Base-by-base conservation (phyloP, 106 monocot genomes). In the Hemerocallis citrina region DNA sequence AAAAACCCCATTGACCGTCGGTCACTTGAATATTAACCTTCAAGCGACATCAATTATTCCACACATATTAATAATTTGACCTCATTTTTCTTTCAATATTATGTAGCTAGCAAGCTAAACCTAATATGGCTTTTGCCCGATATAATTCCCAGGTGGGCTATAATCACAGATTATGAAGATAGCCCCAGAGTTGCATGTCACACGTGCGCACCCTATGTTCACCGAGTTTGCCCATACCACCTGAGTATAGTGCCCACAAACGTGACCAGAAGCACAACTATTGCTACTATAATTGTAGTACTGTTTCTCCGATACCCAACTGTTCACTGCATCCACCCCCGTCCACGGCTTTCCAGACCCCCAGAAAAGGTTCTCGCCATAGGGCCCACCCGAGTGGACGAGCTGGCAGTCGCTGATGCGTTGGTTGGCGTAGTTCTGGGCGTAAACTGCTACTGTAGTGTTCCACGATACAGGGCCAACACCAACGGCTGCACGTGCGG, bases 241-340 rank as follows among this genome's bases (percentile, higher is more conserved):
- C 67, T 85, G 80, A 0, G 79, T 85, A 48, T 76, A 78, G 58
- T 78, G 78, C 4, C 74, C 79, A 43, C 74, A 79, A 12, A 55
- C 34, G 10, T 44, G 43, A 9, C 68, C 65, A 3, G 65, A 3
- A 13, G 67, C 72, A 56, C 78, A 75, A 4, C 63, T 68, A 54
- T 81, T 81, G 49, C 15, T 60, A 7, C 0, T 23, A 28, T 63
- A 45, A 47, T 74, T 32, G 42, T 81, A 75, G 62, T 56, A 67
- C 34, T 63, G 67, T 35, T 67, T 51, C 71, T 81, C 80, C 8
- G 6, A 1, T 27, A 66, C 80, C 80, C 80, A 81, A 0, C 3
- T 1, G 1, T 42, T 43, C 1, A 75, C 71, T 0, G 75, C 80
- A 33, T 72, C 67, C 0, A 44, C 19, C 3, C 62, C 71, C 5